These are phyloP conservation scores for Sporobolomyces pararoseus DNA, from an alignment of 768 basidiomycete species.

Conservation along the genomic window DNA sequence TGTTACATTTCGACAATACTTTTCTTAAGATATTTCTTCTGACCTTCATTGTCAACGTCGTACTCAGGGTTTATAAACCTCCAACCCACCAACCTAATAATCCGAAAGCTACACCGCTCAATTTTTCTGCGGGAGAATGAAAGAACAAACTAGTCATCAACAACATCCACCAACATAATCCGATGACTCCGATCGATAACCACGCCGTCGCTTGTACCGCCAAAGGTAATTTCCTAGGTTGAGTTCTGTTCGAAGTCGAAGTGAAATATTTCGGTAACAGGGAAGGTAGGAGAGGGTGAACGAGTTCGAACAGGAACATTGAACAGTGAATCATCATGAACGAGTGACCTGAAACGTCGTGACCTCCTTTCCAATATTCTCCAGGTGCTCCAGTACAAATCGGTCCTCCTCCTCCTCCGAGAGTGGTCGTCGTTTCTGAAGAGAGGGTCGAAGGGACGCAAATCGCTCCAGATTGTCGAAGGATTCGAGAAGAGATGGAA, in stretches of 20 bases:
- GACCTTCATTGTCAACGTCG: no score
- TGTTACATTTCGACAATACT: background rate
- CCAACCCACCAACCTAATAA: conserved; percentile 33
- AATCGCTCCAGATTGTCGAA: conserved; percentile 65
- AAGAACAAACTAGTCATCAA: conserved; percentile 85
- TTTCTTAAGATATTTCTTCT: no score
- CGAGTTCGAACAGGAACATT: conserved; percentile 61
- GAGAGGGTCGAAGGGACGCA: conserved; percentile 55
- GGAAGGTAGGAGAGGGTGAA: conserved; percentile 31
- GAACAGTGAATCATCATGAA: conserved; percentile 78
- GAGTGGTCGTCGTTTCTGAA: conserved; percentile 6
- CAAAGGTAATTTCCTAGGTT: background rate
- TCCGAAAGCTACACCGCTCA: conserved; percentile 62
- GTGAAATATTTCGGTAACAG: conserved; percentile 22
- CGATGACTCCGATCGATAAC: conserved; percentile 56
- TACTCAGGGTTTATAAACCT: no score
- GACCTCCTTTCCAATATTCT: conserved; percentile 65
- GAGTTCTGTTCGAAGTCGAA: background rate
- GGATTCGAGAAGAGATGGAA: conserved; percentile 65
- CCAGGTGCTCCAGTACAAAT: conserved; percentile 24
- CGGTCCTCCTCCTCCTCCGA: background rate
- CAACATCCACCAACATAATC: conserved; percentile 67
- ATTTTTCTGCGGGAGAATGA: conserved; percentile 81
- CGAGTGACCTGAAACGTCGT: conserved; percentile 90
- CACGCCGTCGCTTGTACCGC: background rate